Conservation (phyloP, 2,329 filamentous ascomycete genomes). For the Colletotrichum cereale region DNA sequence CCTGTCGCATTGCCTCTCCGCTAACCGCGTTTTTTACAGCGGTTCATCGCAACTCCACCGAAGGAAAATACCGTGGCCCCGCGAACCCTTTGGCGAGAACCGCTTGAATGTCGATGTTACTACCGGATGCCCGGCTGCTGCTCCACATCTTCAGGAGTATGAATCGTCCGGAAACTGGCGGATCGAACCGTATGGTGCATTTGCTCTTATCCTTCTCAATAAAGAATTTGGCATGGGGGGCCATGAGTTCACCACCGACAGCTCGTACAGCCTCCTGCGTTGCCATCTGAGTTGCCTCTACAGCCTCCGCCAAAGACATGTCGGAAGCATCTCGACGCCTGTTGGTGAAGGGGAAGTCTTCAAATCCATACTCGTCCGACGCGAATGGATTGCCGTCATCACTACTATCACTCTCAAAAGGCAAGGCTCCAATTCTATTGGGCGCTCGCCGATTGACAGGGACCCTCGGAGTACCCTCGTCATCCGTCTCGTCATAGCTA, state of each 20-base stretch:
- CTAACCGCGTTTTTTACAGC: neutral
- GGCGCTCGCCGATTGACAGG: slow-evolving; percentile 55
- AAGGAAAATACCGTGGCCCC: slow-evolving; percentile 86
- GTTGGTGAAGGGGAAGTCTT: slow-evolving; percentile 44
- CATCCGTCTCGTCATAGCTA: slow-evolving; percentile 69
- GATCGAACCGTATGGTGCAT: slow-evolving; percentile 88
- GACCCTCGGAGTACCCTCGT: slow-evolving; percentile 42
- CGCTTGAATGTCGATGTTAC: slow-evolving; percentile 91
- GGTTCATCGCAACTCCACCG: slow-evolving; percentile 69
- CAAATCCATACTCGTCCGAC: slow-evolving; percentile 51
- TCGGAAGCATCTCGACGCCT: slow-evolving; percentile 43
- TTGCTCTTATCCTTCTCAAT: slow-evolving; percentile 86
- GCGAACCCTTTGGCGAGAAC: slow-evolving; percentile 87
- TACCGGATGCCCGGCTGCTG: slow-evolving; percentile 71
- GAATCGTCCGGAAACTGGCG: slow-evolving; percentile 83
- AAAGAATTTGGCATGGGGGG: slow-evolving; percentile 84
- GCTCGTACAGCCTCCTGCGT: slow-evolving; percentile 69
- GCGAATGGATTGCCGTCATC: slow-evolving; percentile 49
- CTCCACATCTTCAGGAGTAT: slow-evolving; percentile 94
- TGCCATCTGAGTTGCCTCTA: slow-evolving; percentile 63
- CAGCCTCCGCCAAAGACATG: slow-evolving; percentile 54
- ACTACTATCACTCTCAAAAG: slow-evolving; percentile 65
- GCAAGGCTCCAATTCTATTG: slow-evolving; percentile 66
- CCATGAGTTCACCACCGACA: slow-evolving; percentile 72
- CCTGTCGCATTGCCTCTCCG: neutral